Evolutionary conservation across 345 rosid species (phyloP).

Genomic region (Eucalyptus polybractea): DNA sequence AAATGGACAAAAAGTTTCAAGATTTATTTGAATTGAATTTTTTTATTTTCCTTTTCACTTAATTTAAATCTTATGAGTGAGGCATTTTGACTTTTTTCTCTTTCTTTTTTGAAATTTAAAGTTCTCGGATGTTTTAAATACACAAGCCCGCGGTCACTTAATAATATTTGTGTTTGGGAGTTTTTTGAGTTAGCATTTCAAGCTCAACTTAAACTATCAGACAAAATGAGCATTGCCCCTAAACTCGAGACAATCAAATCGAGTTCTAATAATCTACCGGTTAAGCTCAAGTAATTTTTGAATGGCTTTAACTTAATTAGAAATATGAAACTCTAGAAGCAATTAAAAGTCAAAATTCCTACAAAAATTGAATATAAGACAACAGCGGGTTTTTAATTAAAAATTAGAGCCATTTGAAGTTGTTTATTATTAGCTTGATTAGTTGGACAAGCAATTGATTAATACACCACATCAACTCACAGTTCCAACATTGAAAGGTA

Average conservation of each 20-base stretch:
- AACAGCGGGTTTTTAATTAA: not conserved
- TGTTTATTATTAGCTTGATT: not conserved
- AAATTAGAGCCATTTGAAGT: not conserved
- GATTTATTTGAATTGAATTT: rapidly evolving
- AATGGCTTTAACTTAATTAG: not conserved
- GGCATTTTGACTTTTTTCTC: not conserved
- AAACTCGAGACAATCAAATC: not conserved
- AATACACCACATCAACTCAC: not conserved
- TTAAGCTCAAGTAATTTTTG: not conserved
- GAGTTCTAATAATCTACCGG: not conserved
- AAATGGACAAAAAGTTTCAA: rapidly evolving
- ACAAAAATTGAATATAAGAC: not conserved
- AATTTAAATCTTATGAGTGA: rapidly evolving
- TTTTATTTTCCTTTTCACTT: not conserved
- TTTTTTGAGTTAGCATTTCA: not conserved
- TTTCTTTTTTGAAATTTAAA: not conserved
- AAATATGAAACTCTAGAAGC: not conserved
- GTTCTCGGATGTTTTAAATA: not conserved
- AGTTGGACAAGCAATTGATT: not conserved
- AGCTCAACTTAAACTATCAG: rapidly evolving
- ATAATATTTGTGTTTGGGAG: rapidly evolving
- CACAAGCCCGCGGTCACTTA: rapidly evolving
- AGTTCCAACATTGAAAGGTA: not conserved
- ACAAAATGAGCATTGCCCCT: not conserved
- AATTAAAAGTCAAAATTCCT: not conserved